Percentiles rank a stretch among this genome's conserved stretches.
These are phyloP conservation scores for Mycena chlorophos DNA, from an alignment of 768 basidiomycete species.

Conservation along the genomic window DNA sequence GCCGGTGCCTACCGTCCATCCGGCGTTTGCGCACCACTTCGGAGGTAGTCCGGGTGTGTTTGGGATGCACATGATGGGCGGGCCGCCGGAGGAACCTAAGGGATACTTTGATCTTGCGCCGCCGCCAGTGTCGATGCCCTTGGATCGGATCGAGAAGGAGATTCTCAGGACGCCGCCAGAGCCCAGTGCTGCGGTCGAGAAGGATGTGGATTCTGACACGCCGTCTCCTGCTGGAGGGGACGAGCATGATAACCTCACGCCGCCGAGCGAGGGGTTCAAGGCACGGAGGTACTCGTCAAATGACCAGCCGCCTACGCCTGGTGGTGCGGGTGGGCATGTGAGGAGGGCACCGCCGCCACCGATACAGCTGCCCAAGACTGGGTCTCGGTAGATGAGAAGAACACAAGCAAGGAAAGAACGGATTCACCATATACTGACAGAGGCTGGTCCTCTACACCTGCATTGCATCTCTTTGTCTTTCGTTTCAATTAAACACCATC, in stretches of 20 bases:
- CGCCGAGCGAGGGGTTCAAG: not conserved
- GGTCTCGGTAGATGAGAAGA: slow-evolving; percentile 1
- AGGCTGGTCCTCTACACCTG: too few species aligned
- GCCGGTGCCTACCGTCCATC: slow-evolving; percentile 8
- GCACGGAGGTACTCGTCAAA: not conserved
- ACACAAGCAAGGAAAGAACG: too few species aligned
- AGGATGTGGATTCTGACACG: not conserved
- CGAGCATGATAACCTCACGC: not conserved
- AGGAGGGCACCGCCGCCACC: slow-evolving; percentile 2
- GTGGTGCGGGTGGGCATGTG: not conserved
- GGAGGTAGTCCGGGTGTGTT: slow-evolving; percentile 22
- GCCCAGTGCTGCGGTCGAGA: too few species aligned
- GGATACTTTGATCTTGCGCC: slow-evolving; percentile 22
- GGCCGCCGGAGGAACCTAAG: slow-evolving; percentile 21
- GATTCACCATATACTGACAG: too few species aligned
- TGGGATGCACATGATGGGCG: slow-evolving; percentile 15
- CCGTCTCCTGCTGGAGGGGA: not conserved
- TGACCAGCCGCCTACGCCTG: not conserved
- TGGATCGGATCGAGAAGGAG: slow-evolving; percentile 4
- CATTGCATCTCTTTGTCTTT: too few species aligned
- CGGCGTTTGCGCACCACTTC: slow-evolving; percentile 12
- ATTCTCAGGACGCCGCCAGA: slow-evolving; percentile 1
- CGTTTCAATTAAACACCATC: too few species aligned
- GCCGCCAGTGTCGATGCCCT: not conserved
- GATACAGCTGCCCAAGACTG: not conserved